These are phyloP conservation scores for Tulasnella sp. DNA, from an alignment of 768 basidiomycete genomes.

Conservation along the genomic window DNA sequence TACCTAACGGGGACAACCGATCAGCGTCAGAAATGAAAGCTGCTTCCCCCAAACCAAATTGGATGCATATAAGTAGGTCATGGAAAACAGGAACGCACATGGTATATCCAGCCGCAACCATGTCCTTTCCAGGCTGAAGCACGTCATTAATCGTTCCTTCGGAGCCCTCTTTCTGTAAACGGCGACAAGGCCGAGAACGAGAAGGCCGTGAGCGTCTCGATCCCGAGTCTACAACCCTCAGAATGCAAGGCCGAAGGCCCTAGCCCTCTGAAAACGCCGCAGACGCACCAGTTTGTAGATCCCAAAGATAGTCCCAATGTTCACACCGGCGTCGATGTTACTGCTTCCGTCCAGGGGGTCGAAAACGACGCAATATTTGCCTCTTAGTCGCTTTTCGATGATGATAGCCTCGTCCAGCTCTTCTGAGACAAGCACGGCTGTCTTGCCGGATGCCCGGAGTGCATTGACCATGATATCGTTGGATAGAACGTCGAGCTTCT, in stretches of 20 bases:
- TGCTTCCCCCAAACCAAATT: slow-evolving; percentile 16
- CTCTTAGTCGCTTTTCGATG: slow-evolving; percentile 73
- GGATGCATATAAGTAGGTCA: slow-evolving; percentile 12
- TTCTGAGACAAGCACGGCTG: slow-evolving; percentile 93
- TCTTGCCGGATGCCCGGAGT: slow-evolving; percentile 93
- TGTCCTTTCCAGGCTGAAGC: slow-evolving; percentile 86
- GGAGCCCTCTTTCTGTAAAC: slow-evolving; percentile 63
- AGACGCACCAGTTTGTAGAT: slow-evolving; percentile 82
- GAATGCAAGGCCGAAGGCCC: slow-evolving; percentile 10
- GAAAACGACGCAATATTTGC: slow-evolving; percentile 96
- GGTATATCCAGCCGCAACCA: slow-evolving; percentile 98
- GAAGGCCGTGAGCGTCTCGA: slow-evolving; percentile 16
- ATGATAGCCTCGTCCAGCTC: slow-evolving; percentile 91
- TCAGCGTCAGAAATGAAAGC: neutral
- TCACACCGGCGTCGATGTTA: slow-evolving; percentile 98
- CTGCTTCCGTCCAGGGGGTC: slow-evolving; percentile 95
- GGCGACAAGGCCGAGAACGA: slow-evolving; percentile 20
- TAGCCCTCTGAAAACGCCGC: neutral
- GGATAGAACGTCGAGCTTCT: slow-evolving; percentile 95
- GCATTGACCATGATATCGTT: slow-evolving; percentile 99
- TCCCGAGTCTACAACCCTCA: slow-evolving; percentile 4
- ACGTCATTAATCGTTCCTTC: slow-evolving; percentile 81
- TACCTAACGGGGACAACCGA: slow-evolving; percentile 47
- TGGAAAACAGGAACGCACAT: slow-evolving; percentile 57
- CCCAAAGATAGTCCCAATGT: slow-evolving; percentile 97